Conservation (phyloP, 148 eudicot species). For the Amaranthus palmeri region DNA sequence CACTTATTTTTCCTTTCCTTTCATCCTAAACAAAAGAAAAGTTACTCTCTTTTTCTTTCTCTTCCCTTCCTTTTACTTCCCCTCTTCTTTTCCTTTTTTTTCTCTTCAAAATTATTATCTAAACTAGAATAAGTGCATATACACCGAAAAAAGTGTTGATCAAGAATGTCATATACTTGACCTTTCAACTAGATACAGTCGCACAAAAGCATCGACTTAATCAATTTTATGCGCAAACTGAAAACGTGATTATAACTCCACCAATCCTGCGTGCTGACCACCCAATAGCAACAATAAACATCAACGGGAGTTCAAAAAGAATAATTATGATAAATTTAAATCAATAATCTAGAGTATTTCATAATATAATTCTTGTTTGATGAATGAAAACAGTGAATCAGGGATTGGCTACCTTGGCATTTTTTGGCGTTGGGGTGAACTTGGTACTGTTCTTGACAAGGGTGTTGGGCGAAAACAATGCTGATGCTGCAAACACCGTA, state of each 20-base stretch:
- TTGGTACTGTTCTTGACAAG: conserved; percentile 77
- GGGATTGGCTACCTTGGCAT: conserved; percentile 86
- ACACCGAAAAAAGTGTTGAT: background rate
- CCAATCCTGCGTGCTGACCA: no score
- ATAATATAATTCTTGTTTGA: background rate
- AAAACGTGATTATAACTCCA: background rate
- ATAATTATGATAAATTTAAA: no score
- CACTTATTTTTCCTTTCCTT: no score
- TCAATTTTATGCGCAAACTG: background rate
- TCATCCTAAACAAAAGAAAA: no score
- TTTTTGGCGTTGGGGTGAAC: conserved; percentile 93
- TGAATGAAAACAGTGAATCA: conserved; percentile 64
- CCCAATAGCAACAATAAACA: background rate
- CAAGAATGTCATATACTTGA: conserved; percentile 2
- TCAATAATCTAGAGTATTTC: background rate
- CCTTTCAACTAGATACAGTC: background rate
- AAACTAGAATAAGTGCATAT: no score
- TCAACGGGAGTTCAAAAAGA: background rate
- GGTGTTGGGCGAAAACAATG: conserved; percentile 71
- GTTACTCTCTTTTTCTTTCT: no score
- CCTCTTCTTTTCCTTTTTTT: no score
- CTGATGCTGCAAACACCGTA: conserved; percentile 86
- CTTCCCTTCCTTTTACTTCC: no score
- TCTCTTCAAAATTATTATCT: no score
- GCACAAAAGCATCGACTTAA: background rate